Conservation (phyloP, 2,329 filamentous ascomycete species). For the Domatiomyces catenatus region DNA sequence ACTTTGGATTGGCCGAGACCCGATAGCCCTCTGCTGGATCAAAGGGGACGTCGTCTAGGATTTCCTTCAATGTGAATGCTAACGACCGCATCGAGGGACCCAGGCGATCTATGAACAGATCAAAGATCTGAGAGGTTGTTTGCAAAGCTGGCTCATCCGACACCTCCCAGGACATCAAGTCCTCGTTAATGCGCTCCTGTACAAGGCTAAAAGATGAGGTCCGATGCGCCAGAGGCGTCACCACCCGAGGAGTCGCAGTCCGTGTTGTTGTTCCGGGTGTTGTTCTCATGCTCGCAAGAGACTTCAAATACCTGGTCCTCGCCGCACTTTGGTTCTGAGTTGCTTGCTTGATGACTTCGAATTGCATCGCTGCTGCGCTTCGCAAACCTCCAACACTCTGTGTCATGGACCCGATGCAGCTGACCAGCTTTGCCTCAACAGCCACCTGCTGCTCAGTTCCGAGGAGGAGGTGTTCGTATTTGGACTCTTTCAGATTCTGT, state of each 20-base stretch:
- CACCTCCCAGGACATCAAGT: background rate
- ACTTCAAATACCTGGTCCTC: background rate
- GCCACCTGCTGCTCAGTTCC: constrained; percentile 66
- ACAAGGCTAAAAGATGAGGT: background rate
- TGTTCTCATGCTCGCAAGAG: background rate
- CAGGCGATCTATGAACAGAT: constrained; percentile 72
- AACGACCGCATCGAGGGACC: constrained; percentile 93
- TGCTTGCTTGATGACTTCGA: constrained; percentile 59
- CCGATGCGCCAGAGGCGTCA: background rate
- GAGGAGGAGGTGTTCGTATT: constrained; percentile 71
- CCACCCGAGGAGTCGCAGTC: background rate
- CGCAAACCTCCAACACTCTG: constrained; percentile 82
- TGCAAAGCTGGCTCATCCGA: constrained; percentile 25
- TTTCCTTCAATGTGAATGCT: constrained; percentile 78
- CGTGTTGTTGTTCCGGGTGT: background rate
- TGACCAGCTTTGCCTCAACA: constrained; percentile 63
- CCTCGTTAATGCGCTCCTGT: background rate
- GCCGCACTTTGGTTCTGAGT: background rate
- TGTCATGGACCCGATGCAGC: constrained; percentile 68
- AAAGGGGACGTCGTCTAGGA: constrained; percentile 77
- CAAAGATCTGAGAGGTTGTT: constrained; percentile 71
- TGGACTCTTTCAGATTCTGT: constrained; percentile 68
- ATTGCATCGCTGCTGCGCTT: constrained; percentile 80
- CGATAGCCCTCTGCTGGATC: constrained; percentile 49
- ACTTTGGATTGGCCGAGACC: constrained; percentile 63